These are phyloP conservation scores for Puccinia hordei DNA, from an alignment of 1,284 basidiomycete species.

Conservation along the genomic window DNA sequence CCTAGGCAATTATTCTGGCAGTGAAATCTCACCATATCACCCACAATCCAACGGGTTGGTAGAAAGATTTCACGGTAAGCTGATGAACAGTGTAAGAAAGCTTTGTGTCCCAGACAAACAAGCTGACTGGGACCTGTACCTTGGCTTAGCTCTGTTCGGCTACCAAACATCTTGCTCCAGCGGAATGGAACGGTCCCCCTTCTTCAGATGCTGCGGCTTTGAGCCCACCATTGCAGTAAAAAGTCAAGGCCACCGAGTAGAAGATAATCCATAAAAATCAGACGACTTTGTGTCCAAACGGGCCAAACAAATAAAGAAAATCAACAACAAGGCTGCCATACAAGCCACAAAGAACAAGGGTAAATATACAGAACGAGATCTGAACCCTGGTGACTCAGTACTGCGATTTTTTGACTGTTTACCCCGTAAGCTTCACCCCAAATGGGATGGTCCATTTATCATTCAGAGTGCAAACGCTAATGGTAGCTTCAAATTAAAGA, in stretches of 20 bases:
- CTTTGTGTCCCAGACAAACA: constrained; percentile 26
- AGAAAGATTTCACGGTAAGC: constrained; percentile 26
- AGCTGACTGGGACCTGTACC: constrained; percentile 8
- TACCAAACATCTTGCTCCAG: not conserved
- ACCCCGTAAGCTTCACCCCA: constrained; percentile 3
- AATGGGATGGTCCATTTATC: constrained; percentile 24
- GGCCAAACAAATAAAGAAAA: not conserved
- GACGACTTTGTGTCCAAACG: not conserved
- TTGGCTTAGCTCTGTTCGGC: constrained; percentile 12
- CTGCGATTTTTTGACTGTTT: not conserved
- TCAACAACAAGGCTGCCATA: not conserved
- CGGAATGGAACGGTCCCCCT: constrained; percentile 8
- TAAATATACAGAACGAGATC: not conserved
- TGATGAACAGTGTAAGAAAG: not conserved
- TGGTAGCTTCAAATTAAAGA: not conserved
- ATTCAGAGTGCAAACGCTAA: not conserved
- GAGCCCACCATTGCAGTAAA: not conserved
- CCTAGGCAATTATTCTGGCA: too few species aligned
- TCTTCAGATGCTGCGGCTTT: constrained; percentile 19
- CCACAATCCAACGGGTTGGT: constrained; percentile 35
- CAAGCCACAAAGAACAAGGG: not conserved
- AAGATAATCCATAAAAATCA: not conserved
- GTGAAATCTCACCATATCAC: too few species aligned
- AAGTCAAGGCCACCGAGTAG: not conserved
- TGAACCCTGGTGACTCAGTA: not conserved